Conservation (phyloP, 2,329 filamentous ascomycete species). For the Colletotrichum coccodes region DNA sequence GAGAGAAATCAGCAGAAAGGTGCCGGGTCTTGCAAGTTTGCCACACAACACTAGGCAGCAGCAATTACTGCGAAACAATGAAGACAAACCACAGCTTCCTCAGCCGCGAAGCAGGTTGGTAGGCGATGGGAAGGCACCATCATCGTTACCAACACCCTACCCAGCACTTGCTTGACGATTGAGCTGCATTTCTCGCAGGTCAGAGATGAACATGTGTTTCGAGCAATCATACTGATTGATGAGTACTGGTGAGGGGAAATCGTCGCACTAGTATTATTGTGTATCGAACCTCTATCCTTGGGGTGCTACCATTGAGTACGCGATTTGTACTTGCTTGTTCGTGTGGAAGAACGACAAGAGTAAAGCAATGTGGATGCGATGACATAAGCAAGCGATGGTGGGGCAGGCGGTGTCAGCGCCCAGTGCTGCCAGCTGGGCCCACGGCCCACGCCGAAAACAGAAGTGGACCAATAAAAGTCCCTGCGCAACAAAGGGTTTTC, state of each 20-base stretch:
- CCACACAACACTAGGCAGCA: too few relatives aligned
- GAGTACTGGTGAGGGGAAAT: too few relatives aligned
- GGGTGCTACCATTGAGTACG: too few relatives aligned
- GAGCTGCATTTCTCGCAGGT: not conserved
- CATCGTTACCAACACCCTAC: not conserved
- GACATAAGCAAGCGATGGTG: conserved; percentile 3
- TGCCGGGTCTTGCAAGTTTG: not conserved
- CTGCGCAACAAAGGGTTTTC: conserved; percentile 35
- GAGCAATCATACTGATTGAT: too few relatives aligned
- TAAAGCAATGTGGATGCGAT: too few relatives aligned
- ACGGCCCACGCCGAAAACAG: not conserved
- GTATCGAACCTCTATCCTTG: too few relatives aligned
- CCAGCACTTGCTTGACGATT: not conserved
- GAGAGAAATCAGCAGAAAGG: not conserved
- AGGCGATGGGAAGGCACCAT: not conserved
- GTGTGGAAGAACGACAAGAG: too few relatives aligned
- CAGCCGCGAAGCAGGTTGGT: not conserved
- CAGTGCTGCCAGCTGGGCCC: not conserved
- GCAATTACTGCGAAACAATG: not conserved
- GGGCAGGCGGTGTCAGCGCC: not conserved
- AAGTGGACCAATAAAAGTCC: conserved; percentile 32
- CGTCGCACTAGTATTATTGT: too few relatives aligned
- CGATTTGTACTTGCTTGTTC: too few relatives aligned
- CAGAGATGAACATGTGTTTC: too few relatives aligned
- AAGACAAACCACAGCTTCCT: not conserved